phyloP scores from a whole-genome alignment of 73 alveolate species.

The Paramecium octaurelia region DNA sequence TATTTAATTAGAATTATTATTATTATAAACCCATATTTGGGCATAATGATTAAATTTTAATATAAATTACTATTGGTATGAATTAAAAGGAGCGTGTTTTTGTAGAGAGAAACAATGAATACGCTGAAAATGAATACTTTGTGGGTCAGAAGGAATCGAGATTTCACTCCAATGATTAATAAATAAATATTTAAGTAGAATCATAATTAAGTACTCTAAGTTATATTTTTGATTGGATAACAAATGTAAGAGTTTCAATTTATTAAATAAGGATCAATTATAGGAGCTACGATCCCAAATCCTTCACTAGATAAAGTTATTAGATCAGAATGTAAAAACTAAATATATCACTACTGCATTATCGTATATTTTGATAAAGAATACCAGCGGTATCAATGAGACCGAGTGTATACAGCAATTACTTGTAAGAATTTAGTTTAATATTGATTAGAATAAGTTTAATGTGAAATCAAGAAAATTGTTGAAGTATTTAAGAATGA shows the following conservation, averaged over 20 bases:
- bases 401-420: neutral
- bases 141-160: neutral
- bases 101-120: neutral
- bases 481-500: conserved; percentile 8
- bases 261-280: neutral
- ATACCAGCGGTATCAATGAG: neutral
- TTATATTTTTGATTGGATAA: neutral
- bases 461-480: conserved; percentile 11
- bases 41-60: neutral
- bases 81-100: neutral
- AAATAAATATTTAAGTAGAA: neutral
- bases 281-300: neutral
- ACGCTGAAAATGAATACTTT: conserved; percentile 10
- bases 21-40: neutral
- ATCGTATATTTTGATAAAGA: neutral
- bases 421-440: neutral
- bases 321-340: neutral
- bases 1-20: neutral
- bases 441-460: neutral
- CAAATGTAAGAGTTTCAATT: neutral
- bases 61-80: neutral
- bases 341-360: conserved; percentile 6
- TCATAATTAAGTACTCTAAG: neutral
- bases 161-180: neutral
- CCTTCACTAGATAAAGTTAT: neutral